A percentile compares a stretch with the other conserved stretches of the same genome.
Conservation (phyloP, 73 alveolate genomes). For the Tetrahymena borealis region DNA sequence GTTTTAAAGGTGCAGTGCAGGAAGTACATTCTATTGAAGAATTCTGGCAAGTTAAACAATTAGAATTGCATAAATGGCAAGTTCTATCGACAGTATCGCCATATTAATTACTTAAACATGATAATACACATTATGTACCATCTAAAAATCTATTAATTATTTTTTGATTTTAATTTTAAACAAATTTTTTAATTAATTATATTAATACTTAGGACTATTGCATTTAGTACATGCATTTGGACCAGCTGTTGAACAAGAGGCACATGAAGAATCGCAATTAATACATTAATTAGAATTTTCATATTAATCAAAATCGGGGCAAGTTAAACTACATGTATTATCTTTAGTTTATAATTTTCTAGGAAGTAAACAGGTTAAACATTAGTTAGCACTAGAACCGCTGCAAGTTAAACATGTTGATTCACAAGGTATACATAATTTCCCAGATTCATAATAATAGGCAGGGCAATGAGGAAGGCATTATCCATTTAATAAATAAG, state of each 20-base stretch:
- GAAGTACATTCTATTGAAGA: neutral
- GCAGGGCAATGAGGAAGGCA: neutral
- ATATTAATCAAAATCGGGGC: neutral
- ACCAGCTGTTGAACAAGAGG: neutral
- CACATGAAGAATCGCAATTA: neutral
- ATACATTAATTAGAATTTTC: neutral
- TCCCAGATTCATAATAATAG: neutral
- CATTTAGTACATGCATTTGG: neutral
- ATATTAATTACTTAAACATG: neutral
- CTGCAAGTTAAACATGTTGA: neutral
- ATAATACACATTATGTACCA: neutral
- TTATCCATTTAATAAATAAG: neutral
- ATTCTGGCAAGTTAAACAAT: neutral
- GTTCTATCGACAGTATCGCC: neutral
- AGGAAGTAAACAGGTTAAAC: neutral
- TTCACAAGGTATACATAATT: neutral
- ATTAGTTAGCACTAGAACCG: neutral
- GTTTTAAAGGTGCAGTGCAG: neutral
- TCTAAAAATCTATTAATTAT: neutral
- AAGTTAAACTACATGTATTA: neutral
- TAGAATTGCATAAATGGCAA: neutral
- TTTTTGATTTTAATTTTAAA: neutral
- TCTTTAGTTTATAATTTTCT: neutral
- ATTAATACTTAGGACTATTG: neutral
- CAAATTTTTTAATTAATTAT: neutral